Conservation (phyloP, 768 basidiomycete species). For the Leccinellum luteum region DNA sequence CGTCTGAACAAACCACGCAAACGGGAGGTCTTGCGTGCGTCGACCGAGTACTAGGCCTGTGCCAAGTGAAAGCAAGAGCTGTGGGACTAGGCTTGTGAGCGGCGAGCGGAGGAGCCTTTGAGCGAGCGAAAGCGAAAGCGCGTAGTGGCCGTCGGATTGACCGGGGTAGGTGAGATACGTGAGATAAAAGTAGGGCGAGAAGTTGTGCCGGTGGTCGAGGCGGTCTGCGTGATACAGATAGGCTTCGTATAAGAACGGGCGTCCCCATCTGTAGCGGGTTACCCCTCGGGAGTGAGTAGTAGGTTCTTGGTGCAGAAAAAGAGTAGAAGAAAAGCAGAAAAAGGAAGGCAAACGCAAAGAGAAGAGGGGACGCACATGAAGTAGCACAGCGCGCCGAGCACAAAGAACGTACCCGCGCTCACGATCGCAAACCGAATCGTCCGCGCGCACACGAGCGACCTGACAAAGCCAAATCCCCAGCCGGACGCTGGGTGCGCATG, state of each 20-base stretch:
- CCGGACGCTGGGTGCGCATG: slow-evolving; percentile 17
- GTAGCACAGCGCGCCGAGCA: slow-evolving; percentile 66
- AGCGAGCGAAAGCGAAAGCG: slow-evolving; percentile 31
- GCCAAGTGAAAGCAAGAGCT: slow-evolving; percentile 68
- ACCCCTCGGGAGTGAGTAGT: neutral
- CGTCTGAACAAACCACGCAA: slow-evolving; percentile 93
- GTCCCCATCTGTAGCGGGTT: slow-evolving; percentile 72
- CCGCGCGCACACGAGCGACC: slow-evolving; percentile 44
- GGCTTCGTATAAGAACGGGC: slow-evolving; percentile 87
- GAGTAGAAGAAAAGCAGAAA: neutral
- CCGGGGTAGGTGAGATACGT: slow-evolving; percentile 83
- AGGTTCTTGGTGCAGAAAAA: neutral
- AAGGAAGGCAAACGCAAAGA: neutral
- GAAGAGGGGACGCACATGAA: slow-evolving; percentile 55
- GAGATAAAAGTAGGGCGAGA: slow-evolving; percentile 95
- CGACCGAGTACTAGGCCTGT: slow-evolving; percentile 72
- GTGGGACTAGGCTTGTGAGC: slow-evolving; percentile 79
- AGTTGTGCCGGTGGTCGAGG: slow-evolving; percentile 96
- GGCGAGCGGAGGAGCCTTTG: slow-evolving; percentile 61
- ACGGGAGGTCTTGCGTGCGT: slow-evolving; percentile 57
- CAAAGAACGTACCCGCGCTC: slow-evolving; percentile 65
- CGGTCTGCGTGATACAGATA: slow-evolving; percentile 91
- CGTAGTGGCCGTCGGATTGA: slow-evolving; percentile 8
- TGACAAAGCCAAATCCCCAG: slow-evolving; percentile 29
- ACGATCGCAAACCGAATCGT: slow-evolving; percentile 65